A percentile compares a stretch with the other conserved stretches of the same genome.
phyloP scores from a whole-genome alignment of 768 basidiomycete genomes.

The Hemileccinum rubropunctum region DNA sequence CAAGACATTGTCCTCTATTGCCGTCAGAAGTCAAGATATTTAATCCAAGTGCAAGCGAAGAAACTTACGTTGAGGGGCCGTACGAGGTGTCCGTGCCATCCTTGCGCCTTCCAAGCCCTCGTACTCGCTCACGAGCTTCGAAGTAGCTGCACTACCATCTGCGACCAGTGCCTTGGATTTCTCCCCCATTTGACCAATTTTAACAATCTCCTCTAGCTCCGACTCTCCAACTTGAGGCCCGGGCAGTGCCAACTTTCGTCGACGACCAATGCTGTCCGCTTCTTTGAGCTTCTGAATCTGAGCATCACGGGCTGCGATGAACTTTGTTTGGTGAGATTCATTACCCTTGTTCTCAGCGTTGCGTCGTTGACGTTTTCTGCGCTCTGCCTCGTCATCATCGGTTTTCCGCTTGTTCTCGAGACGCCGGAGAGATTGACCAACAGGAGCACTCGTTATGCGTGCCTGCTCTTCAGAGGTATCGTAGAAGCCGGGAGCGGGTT shows the following conservation, averaged over 20 bases:
- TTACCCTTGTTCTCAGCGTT: conserved; percentile 61
- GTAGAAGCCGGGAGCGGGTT: conserved; percentile 93
- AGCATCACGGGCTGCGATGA: conserved; percentile 93
- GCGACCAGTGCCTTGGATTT: conserved; percentile 82
- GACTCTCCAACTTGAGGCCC: conserved; percentile 89
- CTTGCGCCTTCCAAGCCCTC: conserved; percentile 83
- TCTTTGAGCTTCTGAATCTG: conserved; percentile 98
- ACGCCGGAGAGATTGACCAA: conserved; percentile 88
- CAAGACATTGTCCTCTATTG: conserved; percentile 89
- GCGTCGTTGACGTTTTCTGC: conserved; percentile 84
- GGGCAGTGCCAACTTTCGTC: conserved; percentile 83
- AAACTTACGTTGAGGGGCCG: conserved; percentile 85
- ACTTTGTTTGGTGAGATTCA: conserved; percentile 81
- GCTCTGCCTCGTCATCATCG: conserved; percentile 91
- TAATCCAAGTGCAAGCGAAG: not conserved
- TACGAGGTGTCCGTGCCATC: conserved; percentile 93
- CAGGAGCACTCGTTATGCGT: conserved; percentile 79
- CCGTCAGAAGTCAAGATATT: conserved; percentile 9
- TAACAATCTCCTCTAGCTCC: conserved; percentile 97
- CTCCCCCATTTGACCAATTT: conserved; percentile 93
- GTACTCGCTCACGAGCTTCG: conserved; percentile 88
- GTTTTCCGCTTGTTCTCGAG: conserved; percentile 94
- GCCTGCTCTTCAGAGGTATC: conserved; percentile 94
- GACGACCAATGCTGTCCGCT: conserved; percentile 89
- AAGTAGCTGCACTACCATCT: conserved; percentile 80